A percentile compares a stretch with the other conserved stretches of the same genome.
Evolutionary conservation across 495 filamentous ascomycete genomes (phyloP).

Genomic region (Talaromyces ruber): DNA sequence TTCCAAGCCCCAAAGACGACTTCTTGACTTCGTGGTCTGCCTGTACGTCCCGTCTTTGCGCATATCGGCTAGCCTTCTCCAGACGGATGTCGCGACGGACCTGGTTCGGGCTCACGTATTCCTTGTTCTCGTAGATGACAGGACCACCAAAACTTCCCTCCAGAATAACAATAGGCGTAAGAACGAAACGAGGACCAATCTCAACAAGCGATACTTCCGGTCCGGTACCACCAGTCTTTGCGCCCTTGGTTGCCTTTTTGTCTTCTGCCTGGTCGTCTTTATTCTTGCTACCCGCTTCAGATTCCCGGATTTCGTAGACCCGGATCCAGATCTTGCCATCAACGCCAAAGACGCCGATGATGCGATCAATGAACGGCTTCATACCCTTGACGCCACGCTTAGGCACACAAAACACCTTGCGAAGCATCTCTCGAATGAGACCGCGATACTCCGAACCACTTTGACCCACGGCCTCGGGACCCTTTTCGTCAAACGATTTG

Average conservation of each 20-base stretch:
- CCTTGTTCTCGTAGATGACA: conserved; percentile 97
- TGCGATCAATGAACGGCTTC: conserved; percentile 94
- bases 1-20: conserved; percentile 64
- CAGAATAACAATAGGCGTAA: conserved; percentile 92
- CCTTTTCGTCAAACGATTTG: conserved; percentile 64
- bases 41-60: conserved; percentile 60
- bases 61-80: conserved; percentile 67
- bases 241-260: conserved; percentile 26
- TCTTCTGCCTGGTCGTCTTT: conserved; percentile 21
- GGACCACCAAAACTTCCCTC: conserved; percentile 94
- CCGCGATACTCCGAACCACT: conserved; percentile 35
- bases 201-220: conserved; percentile 80
- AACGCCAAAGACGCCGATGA: conserved; percentile 84
- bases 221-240: conserved; percentile 22
- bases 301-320: conserved; percentile 86
- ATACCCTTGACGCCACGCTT: conserved; percentile 69
- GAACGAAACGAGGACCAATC: conserved; percentile 89
- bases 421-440: conserved; percentile 61
- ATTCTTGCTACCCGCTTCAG: conserved; percentile 45
- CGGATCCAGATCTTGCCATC: conserved; percentile 97
- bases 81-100: conserved; percentile 65
- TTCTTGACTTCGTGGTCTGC: conserved; percentile 66
- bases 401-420: conserved; percentile 90
- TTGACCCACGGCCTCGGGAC: conserved; percentile 28
- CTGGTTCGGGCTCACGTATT: conserved; percentile 95